Evolutionary conservation across 139 green algal genomes (phyloP), one percentile per base, ranked within the genome.

Genomic region (Spirogloea muscicola): DNA sequence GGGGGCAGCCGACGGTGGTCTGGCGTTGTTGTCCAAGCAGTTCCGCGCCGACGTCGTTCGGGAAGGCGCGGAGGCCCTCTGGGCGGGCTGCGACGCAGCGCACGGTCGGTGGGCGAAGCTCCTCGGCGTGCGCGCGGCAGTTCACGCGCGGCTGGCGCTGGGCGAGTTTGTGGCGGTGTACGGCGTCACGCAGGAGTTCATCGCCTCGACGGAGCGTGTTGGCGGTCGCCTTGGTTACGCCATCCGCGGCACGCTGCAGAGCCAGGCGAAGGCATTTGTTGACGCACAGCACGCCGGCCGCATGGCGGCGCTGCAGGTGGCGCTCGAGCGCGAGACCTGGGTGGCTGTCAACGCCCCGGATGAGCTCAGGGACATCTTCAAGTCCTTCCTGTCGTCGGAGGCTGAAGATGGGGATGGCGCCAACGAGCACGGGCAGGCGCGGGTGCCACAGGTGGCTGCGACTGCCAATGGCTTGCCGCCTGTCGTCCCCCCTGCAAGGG

Each of bases 81-180:
- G 18, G 49, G 85, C 79, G 5, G 85, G 83, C 3, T 84, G 73
- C 4, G 90, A 94, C 55, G 87, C 86, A 27, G 87, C 82, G 0
- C 79, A 88, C 27, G 78, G 74, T 13, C 82, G 90, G 4, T 94
- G 86, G 86, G 84, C 84, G 7, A 90, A 89, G 75, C 83, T 96
- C 74, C 74, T 96, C 33, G 59, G 42, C 3, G 80, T 81, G 1
- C 69, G 89, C 16, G 74, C 51, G 3, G 10, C 34, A 21, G 59
- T 74, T 58, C 62, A 79, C 41, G n/a, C 79, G 13, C 34, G 48
- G 29, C 49, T 84, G 41, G 2, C 27, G 0, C 33, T 84, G 49
- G 0, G 9, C 0, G 74, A 84, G 25, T 83, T 84, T 55, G 62
- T 71, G 65, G 48, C 33, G 29, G 43, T 84, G 38, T 58, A 69